Base-by-base conservation (phyloP, 2,329 filamentous ascomycete species). In the Neonectria sp. region DNA sequence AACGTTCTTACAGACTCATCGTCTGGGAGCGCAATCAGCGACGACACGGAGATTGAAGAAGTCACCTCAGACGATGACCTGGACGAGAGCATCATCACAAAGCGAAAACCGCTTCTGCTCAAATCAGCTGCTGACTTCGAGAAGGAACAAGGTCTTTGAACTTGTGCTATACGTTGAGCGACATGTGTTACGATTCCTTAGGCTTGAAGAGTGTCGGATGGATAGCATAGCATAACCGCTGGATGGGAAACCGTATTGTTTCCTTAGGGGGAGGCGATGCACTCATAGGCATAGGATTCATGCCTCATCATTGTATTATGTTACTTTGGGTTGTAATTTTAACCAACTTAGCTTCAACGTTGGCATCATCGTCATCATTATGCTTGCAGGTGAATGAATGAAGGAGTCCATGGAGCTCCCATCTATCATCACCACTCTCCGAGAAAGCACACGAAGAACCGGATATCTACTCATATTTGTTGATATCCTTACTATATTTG, bases 1-100 rank as follows among this genome's bases (percentile, higher is more conserved):
- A 61, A 68, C 35, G 40, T 65, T 24, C 25, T 73, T 27, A 52
- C 62, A 27, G 66, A 75, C 43, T 52, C 65, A 29, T 75, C 68
- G 21, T 71, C 66, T 9, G 67, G 68, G 33, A 52, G 55, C 8
- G 40, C 24, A 13, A 48, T 61, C n/a, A 66, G 58, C 13, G 55
- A 62, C 9, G 48, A 40, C 31, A 69, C 56, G 9, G 66, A 63
- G 21, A 61, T 40, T 33, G 65, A 70, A 25, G 66, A 49, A 8
- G 61, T 55, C 12, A 62, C 65, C 25, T 69, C 66, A 6, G 64
- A 63, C 9, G 70, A 75, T 21, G 67, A 64, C 12, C 15, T 60
- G 12, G 60, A 62, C 31, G 69, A 65, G 49, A 40, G 29, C 15
- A 27, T 63, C 33, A 43, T 51, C 52, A 48, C 57, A 3, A 60